Percentiles rank a stretch among this genome's conserved stretches.
Evolutionary conservation across 2,329 filamentous ascomycete genomes (phyloP).

Genomic region (Xylariaceae sp.): DNA sequence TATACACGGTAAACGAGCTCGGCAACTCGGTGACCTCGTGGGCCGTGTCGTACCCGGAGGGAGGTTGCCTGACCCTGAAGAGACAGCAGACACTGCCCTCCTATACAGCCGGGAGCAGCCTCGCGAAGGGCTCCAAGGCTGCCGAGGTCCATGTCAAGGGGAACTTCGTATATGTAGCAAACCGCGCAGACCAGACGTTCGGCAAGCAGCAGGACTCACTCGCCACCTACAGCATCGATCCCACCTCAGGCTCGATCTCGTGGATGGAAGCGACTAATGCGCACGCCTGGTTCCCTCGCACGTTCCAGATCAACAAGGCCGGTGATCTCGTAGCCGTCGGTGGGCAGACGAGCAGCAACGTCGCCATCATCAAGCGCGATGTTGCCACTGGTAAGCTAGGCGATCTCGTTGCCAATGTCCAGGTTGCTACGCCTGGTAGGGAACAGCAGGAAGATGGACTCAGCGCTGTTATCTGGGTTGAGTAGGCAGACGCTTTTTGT

Average conservation of each 20-base stretch:
- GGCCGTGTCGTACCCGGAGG: constrained; percentile 52
- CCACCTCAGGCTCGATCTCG: constrained; percentile 53
- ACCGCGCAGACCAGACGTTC: constrained; percentile 67
- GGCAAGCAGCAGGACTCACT: constrained; percentile 61
- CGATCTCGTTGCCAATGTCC: constrained; percentile 49
- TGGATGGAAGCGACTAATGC: constrained; percentile 63
- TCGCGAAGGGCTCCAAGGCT: constrained; percentile 56
- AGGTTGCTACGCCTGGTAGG: constrained; percentile 49
- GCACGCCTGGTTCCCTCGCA: constrained; percentile 66
- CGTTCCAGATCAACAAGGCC: constrained; percentile 65
- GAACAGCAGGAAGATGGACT: constrained; percentile 55
- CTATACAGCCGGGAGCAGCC: constrained; percentile 50
- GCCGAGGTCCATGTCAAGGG: constrained; percentile 61
- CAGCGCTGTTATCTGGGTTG: constrained; percentile 56
- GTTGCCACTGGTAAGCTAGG: constrained; percentile 61
- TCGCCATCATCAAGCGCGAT: constrained; percentile 65
- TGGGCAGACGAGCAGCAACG: constrained; percentile 64
- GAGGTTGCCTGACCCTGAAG: constrained; percentile 53
- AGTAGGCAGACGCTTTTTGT: constrained; percentile 41
- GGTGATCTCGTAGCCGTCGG: constrained; percentile 68
- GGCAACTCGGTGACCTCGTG: constrained; percentile 58
- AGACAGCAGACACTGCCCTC: constrained; percentile 55
- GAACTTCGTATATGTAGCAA: constrained; percentile 65
- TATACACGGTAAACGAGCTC: constrained; percentile 57
- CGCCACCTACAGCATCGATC: constrained; percentile 56